Percentiles rank a stretch among this genome's conserved stretches.
Evolutionary conservation across 805 yeast species (phyloP).

Genomic region (Ogataea neopini): DNA sequence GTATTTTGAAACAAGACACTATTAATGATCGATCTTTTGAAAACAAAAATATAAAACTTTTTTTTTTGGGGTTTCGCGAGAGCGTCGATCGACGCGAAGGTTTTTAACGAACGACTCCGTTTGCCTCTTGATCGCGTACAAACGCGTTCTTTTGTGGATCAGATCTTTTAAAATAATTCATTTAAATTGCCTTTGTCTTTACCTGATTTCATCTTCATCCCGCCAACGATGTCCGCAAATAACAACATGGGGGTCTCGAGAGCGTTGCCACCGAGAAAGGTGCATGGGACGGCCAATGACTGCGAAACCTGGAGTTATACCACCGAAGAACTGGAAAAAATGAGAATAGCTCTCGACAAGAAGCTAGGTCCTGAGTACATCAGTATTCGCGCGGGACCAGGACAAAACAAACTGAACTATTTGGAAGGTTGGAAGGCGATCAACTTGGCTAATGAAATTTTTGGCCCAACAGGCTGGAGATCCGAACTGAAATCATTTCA

Average conservation of each 20-base stretch:
- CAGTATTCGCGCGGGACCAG: slow-evolving; percentile 74
- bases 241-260: slow-evolving; percentile 9
- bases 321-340: slow-evolving; percentile 28
- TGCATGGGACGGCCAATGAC: not conserved
- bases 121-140: not conserved
- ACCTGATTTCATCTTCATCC: not conserved
- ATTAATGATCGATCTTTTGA: not conserved
- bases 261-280: slow-evolving; percentile 13
- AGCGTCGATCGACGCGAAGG: not conserved
- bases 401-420: slow-evolving; percentile 66
- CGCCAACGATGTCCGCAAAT: not conserved
- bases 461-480: slow-evolving; percentile 84
- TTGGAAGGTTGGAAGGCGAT: slow-evolving; percentile 85
- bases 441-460: slow-evolving; percentile 75
- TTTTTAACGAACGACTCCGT: slow-evolving; percentile 1
- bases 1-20: not conserved
- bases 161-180: too few relatives aligned
- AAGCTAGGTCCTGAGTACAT: slow-evolving; percentile 77
- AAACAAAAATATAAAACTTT: not conserved
- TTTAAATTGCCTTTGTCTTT: not conserved
- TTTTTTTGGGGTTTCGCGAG: not conserved
- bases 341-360: slow-evolving; percentile 34
- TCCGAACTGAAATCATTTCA: slow-evolving; percentile 66
- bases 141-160: slow-evolving; percentile 7
- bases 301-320: slow-evolving; percentile 19